These are phyloP conservation scores for Ceratocystis cacaofunesta DNA, from an alignment of 2,329 filamentous ascomycete species.

Conservation along the genomic window DNA sequence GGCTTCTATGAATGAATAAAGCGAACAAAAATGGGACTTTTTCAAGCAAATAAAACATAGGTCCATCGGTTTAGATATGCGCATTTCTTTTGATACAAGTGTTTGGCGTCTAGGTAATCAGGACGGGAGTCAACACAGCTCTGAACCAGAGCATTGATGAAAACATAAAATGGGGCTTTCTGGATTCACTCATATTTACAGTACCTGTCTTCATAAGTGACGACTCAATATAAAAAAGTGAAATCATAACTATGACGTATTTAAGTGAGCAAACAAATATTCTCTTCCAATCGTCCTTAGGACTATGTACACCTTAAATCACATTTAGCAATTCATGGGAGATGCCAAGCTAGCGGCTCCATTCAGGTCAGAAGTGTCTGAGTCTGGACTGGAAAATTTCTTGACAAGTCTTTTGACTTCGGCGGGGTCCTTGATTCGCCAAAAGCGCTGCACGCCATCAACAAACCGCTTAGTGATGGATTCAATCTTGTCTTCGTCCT, in stretches of 20 bases:
- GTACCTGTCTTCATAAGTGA: conserved; percentile 8
- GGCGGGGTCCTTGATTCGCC: conserved; percentile 52
- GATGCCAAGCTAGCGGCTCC: conserved; percentile 22
- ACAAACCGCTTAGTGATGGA: conserved; percentile 48
- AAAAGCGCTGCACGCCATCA: conserved; percentile 58
- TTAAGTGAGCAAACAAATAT: not conserved
- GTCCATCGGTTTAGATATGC: conserved; percentile 13
- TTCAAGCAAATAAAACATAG: conserved; percentile 15
- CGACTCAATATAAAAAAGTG: conserved; percentile 13
- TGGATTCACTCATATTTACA: conserved; percentile 9
- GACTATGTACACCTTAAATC: too few relatives aligned
- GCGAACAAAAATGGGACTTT: conserved; percentile 17
- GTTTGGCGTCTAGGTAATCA: conserved; percentile 15
- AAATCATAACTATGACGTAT: not conserved
- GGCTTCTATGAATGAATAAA: conserved; percentile 17
- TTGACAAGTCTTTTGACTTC: conserved; percentile 49
- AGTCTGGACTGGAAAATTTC: conserved; percentile 20
- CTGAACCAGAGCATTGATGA: not conserved
- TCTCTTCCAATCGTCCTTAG: too few relatives aligned
- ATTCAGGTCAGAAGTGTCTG: conserved; percentile 18
- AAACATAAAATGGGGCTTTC: not conserved
- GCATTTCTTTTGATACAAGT: conserved; percentile 19
- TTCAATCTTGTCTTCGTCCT: conserved; percentile 54
- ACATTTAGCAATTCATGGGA: conserved; percentile 22
- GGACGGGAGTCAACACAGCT: conserved; percentile 9